phyloP scores from a whole-genome alignment of 2,329 filamentous ascomycete genomes.

The Alternaria panax region DNA sequence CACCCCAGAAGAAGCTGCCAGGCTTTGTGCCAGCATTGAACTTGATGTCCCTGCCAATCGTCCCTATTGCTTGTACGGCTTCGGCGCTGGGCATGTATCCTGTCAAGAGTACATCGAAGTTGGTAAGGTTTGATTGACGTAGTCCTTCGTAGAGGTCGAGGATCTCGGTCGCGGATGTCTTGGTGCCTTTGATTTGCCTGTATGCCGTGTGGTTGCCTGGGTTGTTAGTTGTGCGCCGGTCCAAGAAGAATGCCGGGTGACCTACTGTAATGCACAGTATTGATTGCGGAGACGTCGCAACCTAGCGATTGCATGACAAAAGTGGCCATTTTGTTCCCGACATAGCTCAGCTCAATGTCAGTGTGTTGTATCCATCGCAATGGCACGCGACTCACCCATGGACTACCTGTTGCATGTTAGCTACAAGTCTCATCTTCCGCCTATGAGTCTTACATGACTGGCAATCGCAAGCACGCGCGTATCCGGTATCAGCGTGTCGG shows the following conservation, averaged over 20 bases:
- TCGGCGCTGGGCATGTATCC: conserved; percentile 92
- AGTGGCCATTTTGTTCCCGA: conserved; percentile 96
- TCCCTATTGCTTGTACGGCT: conserved; percentile 82
- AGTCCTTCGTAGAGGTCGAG: conserved; percentile 84
- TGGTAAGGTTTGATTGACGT: conserved; percentile 80
- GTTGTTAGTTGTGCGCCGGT: conserved; percentile 8
- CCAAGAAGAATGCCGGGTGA: neutral
- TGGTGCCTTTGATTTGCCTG: conserved; percentile 83
- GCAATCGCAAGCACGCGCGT: conserved; percentile 83
- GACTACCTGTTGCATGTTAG: conserved; percentile 65
- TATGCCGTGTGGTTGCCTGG: conserved; percentile 96
- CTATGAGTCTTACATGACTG: conserved; percentile 79
- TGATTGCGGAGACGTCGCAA: conserved; percentile 91
- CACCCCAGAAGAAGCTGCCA: conserved; percentile 88
- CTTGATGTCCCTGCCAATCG: conserved; percentile 82
- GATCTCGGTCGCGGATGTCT: conserved; percentile 82
- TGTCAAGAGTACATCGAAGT: conserved; percentile 93
- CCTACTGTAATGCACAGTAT: conserved; percentile 97
- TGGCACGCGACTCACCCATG: conserved; percentile 67
- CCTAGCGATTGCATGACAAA: conserved; percentile 93
- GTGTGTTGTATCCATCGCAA: conserved; percentile 12
- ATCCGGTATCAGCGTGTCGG: conserved; percentile 61
- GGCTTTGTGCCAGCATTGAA: conserved; percentile 67
- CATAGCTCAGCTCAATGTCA: conserved; percentile 70
- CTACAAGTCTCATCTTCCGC: conserved; percentile 18